phyloP scores from a whole-genome alignment of 768 basidiomycete genomes.

The Termitomyces sp. region DNA sequence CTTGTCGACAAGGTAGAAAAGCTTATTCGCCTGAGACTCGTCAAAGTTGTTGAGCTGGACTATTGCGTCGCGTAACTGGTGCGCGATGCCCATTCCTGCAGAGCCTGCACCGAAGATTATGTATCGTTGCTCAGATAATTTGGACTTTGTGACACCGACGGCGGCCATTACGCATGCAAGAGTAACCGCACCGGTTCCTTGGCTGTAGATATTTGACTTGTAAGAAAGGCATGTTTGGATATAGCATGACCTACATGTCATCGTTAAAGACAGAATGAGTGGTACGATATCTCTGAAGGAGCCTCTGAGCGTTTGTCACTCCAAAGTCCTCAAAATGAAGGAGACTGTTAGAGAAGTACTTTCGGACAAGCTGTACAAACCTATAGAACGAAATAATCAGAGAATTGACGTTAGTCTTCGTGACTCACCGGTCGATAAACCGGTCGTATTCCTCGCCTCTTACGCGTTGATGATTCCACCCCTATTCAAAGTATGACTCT shows the following conservation, averaged over 20 bases:
- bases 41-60: slow-evolving; percentile 47
- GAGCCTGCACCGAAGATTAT: slow-evolving; percentile 79
- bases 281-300: slow-evolving; percentile 58
- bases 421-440: slow-evolving; percentile 65
- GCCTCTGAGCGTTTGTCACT: slow-evolving; percentile 64
- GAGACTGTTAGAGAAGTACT: slow-evolving; percentile 59
- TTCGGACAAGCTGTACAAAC: slow-evolving; percentile 73
- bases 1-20: slow-evolving; percentile 73
- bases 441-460: slow-evolving; percentile 70
- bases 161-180: slow-evolving; percentile 67
- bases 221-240: background rate
- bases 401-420: background rate
- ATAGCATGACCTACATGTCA: slow-evolving; percentile 53
- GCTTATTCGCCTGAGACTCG: slow-evolving; percentile 50
- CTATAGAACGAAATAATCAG: slow-evolving; percentile 24
- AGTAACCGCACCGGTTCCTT: slow-evolving; percentile 75
- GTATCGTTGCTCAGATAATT: slow-evolving; percentile 70
- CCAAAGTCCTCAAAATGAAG: slow-evolving; percentile 89
- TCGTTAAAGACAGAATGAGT: slow-evolving; percentile 79
- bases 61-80: slow-evolving; percentile 75
- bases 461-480: slow-evolving; percentile 67
- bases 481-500: slow-evolving; percentile 32
- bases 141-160: slow-evolving; percentile 56
- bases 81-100: slow-evolving; percentile 76
- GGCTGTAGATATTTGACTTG: slow-evolving; percentile 29